Evolutionary conservation across 352 stramenopile genomes (phyloP), one percentile per base, ranked within the genome.

Genomic region (Phytophthora uliginosa): DNA sequence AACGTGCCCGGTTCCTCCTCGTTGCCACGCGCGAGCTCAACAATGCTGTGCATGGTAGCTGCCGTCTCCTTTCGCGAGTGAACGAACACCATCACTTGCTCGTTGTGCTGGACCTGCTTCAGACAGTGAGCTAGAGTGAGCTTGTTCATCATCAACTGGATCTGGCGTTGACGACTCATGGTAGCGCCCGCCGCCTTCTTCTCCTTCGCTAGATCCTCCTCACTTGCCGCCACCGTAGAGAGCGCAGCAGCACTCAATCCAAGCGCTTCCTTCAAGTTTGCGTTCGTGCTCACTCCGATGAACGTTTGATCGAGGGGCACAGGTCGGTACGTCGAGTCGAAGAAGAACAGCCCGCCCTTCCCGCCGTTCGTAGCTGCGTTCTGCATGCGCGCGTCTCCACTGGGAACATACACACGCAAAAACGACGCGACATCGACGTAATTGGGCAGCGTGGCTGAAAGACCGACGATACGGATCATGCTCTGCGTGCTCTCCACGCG

Each of bases 81-180:
- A 8, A 99, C 98, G 86, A 99, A 99, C 9, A 99, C 97, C 98
- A 99, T 99, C 3, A 99, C 88, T 64, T 97, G 90, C 68, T 97
- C 82, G 13, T 85, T 81, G 40, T 86, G 77, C 45, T 83, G 70
- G 0, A 95, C 80, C 40, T 94, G 88, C 48, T 82, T 77, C 18
- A 95, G 55, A 47, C 89, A 95, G 54, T 95, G 88, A 1, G 81
- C 78, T 9, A 91, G 82, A 20, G 86, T 81, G 18, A 97, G 74
- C 68, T 98, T 93, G 77, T 96, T 95, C 89, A 97, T 95, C 72
- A 94, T 87, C 58, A 92, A 50, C 57, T 94, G 84, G 4, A 93
- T 77, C 42, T 94, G 88, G 1, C 79, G 79, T 38, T 83, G 77
- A 5, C 81, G 79, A 67, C 82, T 91, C 82, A 92, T 91, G 4